Evolutionary conservation across 148 eudicot species (phyloP).

Genomic region (Nepenthes mirabilis): DNA sequence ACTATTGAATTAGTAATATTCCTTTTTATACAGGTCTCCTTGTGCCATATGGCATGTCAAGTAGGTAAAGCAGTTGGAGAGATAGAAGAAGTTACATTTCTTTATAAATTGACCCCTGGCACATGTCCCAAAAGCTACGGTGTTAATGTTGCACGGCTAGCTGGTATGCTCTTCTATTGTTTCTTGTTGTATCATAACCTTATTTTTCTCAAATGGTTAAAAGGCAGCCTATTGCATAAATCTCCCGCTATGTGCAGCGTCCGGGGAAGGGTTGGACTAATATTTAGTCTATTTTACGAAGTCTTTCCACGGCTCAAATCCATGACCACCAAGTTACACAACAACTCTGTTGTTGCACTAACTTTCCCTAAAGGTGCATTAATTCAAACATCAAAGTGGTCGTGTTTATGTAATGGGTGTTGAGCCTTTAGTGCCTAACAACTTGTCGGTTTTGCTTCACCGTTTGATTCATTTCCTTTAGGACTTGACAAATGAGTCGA

Average conservation of each 20-base stretch:
- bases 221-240: background rate
- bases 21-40: conserved; percentile 50
- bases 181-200: background rate
- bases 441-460: no score
- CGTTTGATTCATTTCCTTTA: no score
- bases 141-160: conserved; percentile 88
- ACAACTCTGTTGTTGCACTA: no score
- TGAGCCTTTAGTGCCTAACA: no score
- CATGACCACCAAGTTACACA: no score
- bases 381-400: no score
- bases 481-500: no score
- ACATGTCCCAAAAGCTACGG: conserved; percentile 99
- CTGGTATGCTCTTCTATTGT: conserved; percentile 31
- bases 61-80: conserved; percentile 56
- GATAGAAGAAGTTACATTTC: conserved; percentile 90
- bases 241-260: background rate
- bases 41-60: conserved; percentile 94
- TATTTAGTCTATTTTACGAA: no score
- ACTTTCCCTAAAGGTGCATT: no score
- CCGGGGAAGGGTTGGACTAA: background rate
- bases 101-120: conserved; percentile 70
- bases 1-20: background rate
- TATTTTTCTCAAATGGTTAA: background rate
- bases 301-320: no score
- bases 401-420: no score